Base-by-base conservation (phyloP, 2,329 filamentous ascomycete genomes). In the Phaeosphaeriaceae sp. region DNA sequence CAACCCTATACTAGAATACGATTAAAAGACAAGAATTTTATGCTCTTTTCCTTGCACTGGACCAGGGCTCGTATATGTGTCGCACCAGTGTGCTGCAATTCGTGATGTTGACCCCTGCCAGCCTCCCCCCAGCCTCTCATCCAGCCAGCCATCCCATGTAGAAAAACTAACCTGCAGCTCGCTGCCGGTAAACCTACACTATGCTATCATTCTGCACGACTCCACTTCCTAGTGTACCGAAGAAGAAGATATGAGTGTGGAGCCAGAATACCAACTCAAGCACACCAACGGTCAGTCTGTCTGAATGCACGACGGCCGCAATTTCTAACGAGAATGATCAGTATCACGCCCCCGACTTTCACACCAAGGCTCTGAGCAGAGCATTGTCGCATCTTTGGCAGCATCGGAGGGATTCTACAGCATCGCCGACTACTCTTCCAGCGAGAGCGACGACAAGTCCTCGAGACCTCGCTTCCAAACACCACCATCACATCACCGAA, bases 361-460 rank as follows among this genome's bases (percentile, higher is more conserved):
- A 7, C 77, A 80, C 58, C 73, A 75, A 47, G 60, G 65, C 53
- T 83, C 81, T 2, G 75, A 80, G 61, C 80, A 81, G 61, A 82
- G 79, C 63, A 76, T 83, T 60, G 77, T 80, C 42, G 82, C 80
- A 22, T 82, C 79, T 20, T 77, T 83, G 61, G 76, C 81, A 40
- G 81, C 81, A 25, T 81, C 79, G 21, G 80, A 83, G 68, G 81
- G 82, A 69, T 84, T 82, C 76, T 83, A 81, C 72, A 82, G 80
- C 57, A 70, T 82, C 54, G 80, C 79, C 44, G 78, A 77, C 53
- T 67, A 72, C 51, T 58, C 68, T 22, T 79, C 79, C 50, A 78
- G 70, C 65, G 72, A 70, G 53, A 72, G 69, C 64, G 72, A 76
- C 69, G 73, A 71, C 27, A 70, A 66, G 36, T 45, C 53, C 15